Conservation (phyloP, 2,329 filamentous ascomycete species). For the Talaromyces marneffei region DNA sequence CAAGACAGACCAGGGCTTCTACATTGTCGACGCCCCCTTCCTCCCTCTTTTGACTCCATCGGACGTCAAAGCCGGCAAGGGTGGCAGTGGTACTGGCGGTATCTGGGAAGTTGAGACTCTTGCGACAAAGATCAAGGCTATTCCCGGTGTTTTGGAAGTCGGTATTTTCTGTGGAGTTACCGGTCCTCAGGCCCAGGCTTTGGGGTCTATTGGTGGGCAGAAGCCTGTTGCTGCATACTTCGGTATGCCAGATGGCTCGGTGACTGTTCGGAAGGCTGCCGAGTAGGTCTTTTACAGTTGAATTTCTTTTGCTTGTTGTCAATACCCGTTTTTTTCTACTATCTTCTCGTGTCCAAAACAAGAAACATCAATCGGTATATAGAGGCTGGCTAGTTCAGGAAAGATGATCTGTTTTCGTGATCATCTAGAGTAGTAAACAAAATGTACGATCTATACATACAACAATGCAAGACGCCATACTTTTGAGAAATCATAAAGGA, state of each 20-base stretch:
- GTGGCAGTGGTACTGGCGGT: constrained; percentile 56
- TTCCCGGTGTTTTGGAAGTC: constrained; percentile 84
- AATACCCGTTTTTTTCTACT: constrained; percentile 4
- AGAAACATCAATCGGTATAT: neutral
- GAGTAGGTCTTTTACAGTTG: constrained; percentile 13
- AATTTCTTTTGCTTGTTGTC: constrained; percentile 2
- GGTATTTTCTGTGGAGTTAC: constrained; percentile 83
- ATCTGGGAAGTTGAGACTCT: constrained; percentile 75
- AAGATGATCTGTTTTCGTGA: neutral
- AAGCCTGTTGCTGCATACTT: constrained; percentile 95
- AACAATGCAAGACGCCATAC: constrained; percentile 5
- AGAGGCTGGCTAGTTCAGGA: neutral
- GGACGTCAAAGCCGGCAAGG: constrained; percentile 47
- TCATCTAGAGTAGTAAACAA: neutral
- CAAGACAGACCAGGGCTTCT: constrained; percentile 79
- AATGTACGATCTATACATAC: constrained; percentile 3
- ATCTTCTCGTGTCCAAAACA: neutral
- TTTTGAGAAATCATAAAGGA: constrained; percentile 10
- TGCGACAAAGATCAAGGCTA: constrained; percentile 66
- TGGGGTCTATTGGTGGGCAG: constrained; percentile 65
- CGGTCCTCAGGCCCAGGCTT: constrained; percentile 61
- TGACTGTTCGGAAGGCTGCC: constrained; percentile 49
- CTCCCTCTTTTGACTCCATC: constrained; percentile 60
- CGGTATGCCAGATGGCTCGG: constrained; percentile 72
- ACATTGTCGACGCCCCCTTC: constrained; percentile 91